Percentiles rank a stretch among this genome's conserved stretches.
Evolutionary conservation across 768 basidiomycete species (phyloP).

Genomic region (Leccinellum albellum): DNA sequence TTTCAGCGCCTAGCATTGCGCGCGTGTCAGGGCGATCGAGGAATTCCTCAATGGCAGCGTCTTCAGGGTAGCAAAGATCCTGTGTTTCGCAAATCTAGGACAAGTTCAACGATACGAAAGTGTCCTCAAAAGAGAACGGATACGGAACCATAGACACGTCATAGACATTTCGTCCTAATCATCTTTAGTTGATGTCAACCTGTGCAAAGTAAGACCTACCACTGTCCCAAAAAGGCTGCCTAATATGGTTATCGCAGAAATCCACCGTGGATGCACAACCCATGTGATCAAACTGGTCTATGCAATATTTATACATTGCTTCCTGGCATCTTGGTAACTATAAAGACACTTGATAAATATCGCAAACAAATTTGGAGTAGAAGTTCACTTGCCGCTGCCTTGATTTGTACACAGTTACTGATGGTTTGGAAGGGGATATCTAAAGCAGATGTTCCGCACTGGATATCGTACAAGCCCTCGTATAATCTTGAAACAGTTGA

Average conservation of each 20-base stretch:
- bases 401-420: constrained; percentile 44
- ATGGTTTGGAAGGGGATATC: constrained; percentile 48
- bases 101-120: constrained; percentile 1
- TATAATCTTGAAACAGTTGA: constrained; percentile 29
- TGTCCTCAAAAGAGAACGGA: not conserved
- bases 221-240: constrained; percentile 36
- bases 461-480: constrained; percentile 44
- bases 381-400: constrained; percentile 44
- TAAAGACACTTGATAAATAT: not conserved
- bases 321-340: constrained; percentile 68
- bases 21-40: constrained; percentile 46
- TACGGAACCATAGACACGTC: constrained; percentile 50
- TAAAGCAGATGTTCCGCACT: constrained; percentile 49
- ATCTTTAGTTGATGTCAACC: not conserved
- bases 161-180: constrained; percentile 47
- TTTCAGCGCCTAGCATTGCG: constrained; percentile 43
- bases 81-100: constrained; percentile 23
- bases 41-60: constrained; percentile 39
- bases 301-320: constrained; percentile 53
- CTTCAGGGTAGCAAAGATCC: constrained; percentile 39
- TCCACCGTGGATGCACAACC: constrained; percentile 61
- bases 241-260: constrained; percentile 62
- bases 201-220: constrained; percentile 24
- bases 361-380: not conserved
- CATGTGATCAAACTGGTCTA: constrained; percentile 61